Evolutionary conservation across 1,139 yeast species (phyloP).

Genomic region (Nakaseomyces bracarensis): DNA sequence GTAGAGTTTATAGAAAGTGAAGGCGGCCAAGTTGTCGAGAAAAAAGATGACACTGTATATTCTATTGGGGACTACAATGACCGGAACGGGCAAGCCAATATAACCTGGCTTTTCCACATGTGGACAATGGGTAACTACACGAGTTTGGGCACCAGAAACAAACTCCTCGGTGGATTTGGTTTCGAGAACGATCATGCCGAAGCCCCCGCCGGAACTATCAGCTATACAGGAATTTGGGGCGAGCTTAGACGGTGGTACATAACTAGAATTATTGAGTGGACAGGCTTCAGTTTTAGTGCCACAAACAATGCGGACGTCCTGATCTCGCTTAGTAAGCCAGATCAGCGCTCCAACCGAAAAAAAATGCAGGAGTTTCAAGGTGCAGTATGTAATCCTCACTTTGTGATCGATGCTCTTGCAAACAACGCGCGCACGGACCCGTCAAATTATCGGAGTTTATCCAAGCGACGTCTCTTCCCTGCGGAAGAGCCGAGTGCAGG

Average conservation of each 20-base stretch:
- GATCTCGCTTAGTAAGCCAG: neutral
- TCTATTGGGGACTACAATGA: neutral
- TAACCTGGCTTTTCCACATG: conserved; percentile 1
- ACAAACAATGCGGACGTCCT: neutral
- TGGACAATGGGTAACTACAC: neutral
- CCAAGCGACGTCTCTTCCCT: neutral
- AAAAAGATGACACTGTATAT: neutral
- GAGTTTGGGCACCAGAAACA: neutral
- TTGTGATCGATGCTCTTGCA: neutral
- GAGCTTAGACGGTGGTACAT: conserved; percentile 1
- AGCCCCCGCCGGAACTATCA: neutral
- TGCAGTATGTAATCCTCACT: neutral
- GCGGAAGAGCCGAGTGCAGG: too few species aligned
- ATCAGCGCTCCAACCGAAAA: neutral
- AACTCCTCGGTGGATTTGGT: neutral
- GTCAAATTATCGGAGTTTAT: neutral
- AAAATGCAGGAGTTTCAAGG: neutral
- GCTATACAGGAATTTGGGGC: neutral
- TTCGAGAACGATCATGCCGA: neutral
- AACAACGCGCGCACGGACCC: neutral
- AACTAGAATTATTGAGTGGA: neutral
- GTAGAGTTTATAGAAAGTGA: neutral
- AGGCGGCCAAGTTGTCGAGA: neutral
- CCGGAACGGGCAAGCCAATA: neutral
- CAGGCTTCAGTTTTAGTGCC: neutral